A percentile compares a stretch with the other conserved stretches of the same genome.
Conservation (phyloP, 2,329 filamentous ascomycete species). For the Botrytis aclada region DNA sequence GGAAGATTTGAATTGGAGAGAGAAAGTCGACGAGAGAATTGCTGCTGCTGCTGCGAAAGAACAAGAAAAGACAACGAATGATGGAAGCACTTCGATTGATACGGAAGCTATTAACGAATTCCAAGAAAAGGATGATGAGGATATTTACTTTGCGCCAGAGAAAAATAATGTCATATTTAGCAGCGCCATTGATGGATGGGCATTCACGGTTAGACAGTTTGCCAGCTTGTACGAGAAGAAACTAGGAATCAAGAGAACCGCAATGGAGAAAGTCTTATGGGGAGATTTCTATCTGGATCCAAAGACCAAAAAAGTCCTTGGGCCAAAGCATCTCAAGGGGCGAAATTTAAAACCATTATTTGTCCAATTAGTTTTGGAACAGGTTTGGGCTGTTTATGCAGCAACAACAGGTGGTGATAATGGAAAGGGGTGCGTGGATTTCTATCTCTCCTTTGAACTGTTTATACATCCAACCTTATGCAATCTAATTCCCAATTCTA, state of each 20-base stretch:
- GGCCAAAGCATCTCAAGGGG: conserved; percentile 88
- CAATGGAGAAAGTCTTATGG: conserved; percentile 94
- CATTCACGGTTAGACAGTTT: conserved; percentile 94
- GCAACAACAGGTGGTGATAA: conserved; percentile 80
- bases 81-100: conserved; percentile 41
- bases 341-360: conserved; percentile 93
- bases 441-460: conserved; percentile 38
- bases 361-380: conserved; percentile 91
- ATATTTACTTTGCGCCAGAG: conserved; percentile 96
- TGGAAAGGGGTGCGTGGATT: conserved; percentile 68
- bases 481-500: conserved; percentile 25
- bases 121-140: conserved; percentile 90
- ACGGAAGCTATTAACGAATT: conserved; percentile 65
- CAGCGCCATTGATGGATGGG: conserved; percentile 98
- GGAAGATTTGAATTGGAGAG: conserved; percentile 93
- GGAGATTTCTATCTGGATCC: conserved; percentile 95
- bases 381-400: conserved; percentile 93
- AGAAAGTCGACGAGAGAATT: conserved; percentile 83
- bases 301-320: conserved; percentile 91
- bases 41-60: conserved; percentile 67
- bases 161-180: conserved; percentile 99
- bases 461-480: conserved; percentile 29
- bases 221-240: conserved; percentile 94
- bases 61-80: conserved; percentile 42
- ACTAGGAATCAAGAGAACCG: conserved; percentile 82